Conservation (phyloP, 257 asterid genomes). For the Capsicum baccatum region DNA sequence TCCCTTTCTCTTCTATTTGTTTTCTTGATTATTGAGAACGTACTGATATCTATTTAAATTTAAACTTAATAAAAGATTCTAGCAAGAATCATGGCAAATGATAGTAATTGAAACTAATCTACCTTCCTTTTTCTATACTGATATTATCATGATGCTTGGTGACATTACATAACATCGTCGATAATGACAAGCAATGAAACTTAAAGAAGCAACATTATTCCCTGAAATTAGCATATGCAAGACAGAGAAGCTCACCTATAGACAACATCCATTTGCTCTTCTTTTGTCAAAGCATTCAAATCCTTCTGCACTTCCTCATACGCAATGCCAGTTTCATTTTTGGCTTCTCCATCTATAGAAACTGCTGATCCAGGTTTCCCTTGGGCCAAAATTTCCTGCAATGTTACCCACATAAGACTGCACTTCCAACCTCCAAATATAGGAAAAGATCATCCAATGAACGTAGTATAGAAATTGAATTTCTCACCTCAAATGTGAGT, state of each 20-base stretch:
- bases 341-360: constrained; percentile 48
- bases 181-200: background rate
- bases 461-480: constrained; percentile 18
- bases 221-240: constrained; percentile 11
- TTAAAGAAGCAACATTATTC: background rate
- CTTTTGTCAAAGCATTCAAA: constrained; percentile 69
- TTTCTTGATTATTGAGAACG: background rate
- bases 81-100: background rate
- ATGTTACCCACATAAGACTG: constrained; percentile 26
- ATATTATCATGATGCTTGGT: background rate
- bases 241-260: constrained; percentile 59
- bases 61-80: background rate
- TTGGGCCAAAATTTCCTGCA: constrained; percentile 67
- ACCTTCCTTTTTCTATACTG: background rate
- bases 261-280: constrained; percentile 92
- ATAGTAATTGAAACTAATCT: background rate
- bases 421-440: constrained; percentile 3
- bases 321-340: constrained; percentile 51
- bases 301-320: constrained; percentile 77
- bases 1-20: background rate
- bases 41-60: background rate
- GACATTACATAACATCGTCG: background rate
- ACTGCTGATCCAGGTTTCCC: constrained; percentile 50
- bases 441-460: background rate
- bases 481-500: constrained; percentile 73